Conservation (phyloP, 2,329 filamentous ascomycete species). For the Botrytis aclada region DNA sequence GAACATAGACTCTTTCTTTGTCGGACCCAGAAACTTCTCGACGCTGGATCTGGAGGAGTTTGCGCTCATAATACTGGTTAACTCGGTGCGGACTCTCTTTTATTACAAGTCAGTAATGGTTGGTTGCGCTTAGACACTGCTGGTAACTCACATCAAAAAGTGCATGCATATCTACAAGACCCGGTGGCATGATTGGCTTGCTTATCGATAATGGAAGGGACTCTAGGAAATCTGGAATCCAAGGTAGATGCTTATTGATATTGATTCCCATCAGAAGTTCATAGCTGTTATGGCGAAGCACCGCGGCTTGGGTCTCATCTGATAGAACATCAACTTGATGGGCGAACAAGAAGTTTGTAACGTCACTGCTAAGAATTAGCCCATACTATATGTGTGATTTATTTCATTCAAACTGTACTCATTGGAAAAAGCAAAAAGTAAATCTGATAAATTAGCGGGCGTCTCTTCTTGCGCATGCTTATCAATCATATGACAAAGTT, state of each 20-base stretch:
- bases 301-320: constrained; percentile 14
- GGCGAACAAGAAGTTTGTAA: constrained; percentile 19
- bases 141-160: constrained; percentile 19
- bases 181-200: constrained; percentile 24
- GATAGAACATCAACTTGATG: constrained; percentile 21
- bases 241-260: constrained; percentile 17
- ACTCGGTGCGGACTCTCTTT: constrained; percentile 19
- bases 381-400: too few species aligned
- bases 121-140: too few species aligned
- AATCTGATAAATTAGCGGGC: neutral
- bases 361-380: constrained; percentile 2
- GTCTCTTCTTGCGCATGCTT: neutral
- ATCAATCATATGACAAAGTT: neutral
- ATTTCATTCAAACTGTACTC: neutral
- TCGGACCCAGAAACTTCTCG: neutral
- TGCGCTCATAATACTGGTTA: constrained; percentile 7
- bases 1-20: constrained; percentile 30
- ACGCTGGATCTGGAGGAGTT: neutral
- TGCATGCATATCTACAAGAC: constrained; percentile 22
- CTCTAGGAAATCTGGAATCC: constrained; percentile 21
- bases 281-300: constrained; percentile 18
- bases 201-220: constrained; percentile 21
- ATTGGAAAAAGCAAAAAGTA: neutral
- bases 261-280: constrained; percentile 20
- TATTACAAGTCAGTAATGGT: too few species aligned